Base-by-base conservation (phyloP, 352 stramenopile species). In the Globisporangium heterothallicum region DNA sequence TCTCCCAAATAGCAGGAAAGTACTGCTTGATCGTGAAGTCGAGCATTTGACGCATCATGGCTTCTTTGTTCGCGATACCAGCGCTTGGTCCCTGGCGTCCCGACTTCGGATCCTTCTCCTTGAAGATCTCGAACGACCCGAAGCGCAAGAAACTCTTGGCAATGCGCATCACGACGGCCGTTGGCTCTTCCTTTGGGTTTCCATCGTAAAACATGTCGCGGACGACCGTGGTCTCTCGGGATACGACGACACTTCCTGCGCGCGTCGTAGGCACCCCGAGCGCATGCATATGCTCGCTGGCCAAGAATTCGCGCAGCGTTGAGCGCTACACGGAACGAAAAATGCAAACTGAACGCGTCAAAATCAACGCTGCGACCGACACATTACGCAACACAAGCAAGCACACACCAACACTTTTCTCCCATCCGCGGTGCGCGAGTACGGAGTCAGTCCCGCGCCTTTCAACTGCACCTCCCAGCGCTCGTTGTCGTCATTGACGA, bases 381-480 rank as follows among this genome's bases (percentile, higher is more conserved):
- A 53, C 24, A 56, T 35, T 26, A 59, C 35, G 6, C 6, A 36
- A 16, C 38, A 13, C 18, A 49, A 26, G 1, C 4, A 36, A 25
- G 5, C 9, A 25, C 36, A 13, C 29, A 77, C 51, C 36, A 89
- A 55, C 22, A 94, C 94, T 58, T 97, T 97, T 21, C 96, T 73
- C 32, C 96, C 95, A 64, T 99, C 95, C 1, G 88, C 95, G 24
- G 83, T 87, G 32, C 96, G 79, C 45, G 92, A 98, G 68, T 94
- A 99, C 3, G 96, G 95, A 2, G 96, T 99, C 48, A 83, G 84
- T 0, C 97, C 97, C 1, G 87, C 92, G 8, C 97, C 96, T 59
- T 99, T 99, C 13, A 99, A 71, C 66, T 99, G 97, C 43, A 99
- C 66, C 70, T 99, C 96, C 65, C 86, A 97, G 12, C 85, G 58